Base-by-base conservation (phyloP, 352 stramenopile species). In the Lagenidium giganteum region DNA sequence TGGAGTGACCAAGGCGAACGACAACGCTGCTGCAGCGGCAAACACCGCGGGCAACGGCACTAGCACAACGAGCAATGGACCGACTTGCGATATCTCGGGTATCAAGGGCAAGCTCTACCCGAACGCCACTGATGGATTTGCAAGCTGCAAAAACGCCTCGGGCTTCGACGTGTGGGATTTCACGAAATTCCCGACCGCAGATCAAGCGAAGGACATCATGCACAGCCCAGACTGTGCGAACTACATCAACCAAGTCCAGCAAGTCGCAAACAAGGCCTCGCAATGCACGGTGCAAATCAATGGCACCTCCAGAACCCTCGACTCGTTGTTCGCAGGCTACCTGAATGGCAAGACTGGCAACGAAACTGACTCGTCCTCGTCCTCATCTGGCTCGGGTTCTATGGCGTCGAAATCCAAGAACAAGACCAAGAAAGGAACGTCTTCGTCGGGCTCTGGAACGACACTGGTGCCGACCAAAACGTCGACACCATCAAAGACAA, bases 201-300 rank as follows among this genome's bases (percentile, higher is more conserved):
- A 55, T 6, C 61, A 83, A 53, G 67, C 64, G 11, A 30, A 74
- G 37, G 57, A 45, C 23, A 50, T 87, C 26, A 61, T 63, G 23
- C 59, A 66, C 44, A 70, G 64, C 24, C 64, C 61, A 29, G 69
- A 67, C 42, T 87, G 74, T 54, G 72, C 78, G 17, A 70, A 81
- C 32, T 84, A 70, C 47, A 28, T 83, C 48, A 87, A 87, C 60
- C 74, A 87, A 50, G 60, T 87, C 35, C 81, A 70, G 53, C 45
- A 81, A 41, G 26, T 64, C 34, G 74, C 74, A 44, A 87, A 87
- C 58, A 21, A 42, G 29, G 40, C 59, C 16, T 82, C 81, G 41
- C 59, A 75, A 30, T 87, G 74, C 43, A 61, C 76, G 16, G 46
- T 64, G 35, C 24, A 52, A 28, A 46, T 87, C 33, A 56, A 54